A percentile compares a stretch with the other conserved stretches of the same genome.
phyloP scores from a whole-genome alignment of 371 early-diverging fungal genomes.

The Apophysomyces trapeziformis region DNA sequence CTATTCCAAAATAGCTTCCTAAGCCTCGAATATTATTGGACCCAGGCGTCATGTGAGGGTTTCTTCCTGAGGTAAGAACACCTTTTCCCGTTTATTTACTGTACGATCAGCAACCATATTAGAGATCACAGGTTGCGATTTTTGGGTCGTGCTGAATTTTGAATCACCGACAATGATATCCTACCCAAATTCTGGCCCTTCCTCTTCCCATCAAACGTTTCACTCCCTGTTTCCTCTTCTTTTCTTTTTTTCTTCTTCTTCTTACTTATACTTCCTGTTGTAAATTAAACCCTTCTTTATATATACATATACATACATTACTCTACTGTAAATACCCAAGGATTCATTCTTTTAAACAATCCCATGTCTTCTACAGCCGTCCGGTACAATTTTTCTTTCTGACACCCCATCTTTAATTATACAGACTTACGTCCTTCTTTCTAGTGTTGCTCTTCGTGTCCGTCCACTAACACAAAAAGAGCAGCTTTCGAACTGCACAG shows the following conservation, averaged over 20 bases:
- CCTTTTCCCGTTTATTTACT: background rate
- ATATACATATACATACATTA: background rate
- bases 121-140: conserved; percentile 5
- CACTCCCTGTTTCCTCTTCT: background rate
- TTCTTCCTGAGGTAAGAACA: background rate
- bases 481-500: conserved; percentile 63
- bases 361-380: conserved; percentile 41
- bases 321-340: conserved; percentile 2
- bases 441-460: conserved; percentile 77
- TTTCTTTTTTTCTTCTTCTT: background rate
- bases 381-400: conserved; percentile 18
- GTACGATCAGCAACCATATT: background rate
- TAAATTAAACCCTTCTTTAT: conserved; percentile 6
- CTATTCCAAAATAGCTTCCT: background rate
- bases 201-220: conserved; percentile 1
- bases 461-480: conserved; percentile 79
- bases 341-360: background rate
- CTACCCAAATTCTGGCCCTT: background rate
- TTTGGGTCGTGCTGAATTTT: background rate
- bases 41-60: background rate
- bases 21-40: conserved; percentile 4
- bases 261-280: background rate
- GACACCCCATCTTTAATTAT: background rate
- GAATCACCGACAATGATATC: conserved; percentile 2
- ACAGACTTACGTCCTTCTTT: background rate